Conservation (phyloP, 2,329 filamentous ascomycete genomes). For the Pseudocercospora pini-densiflorae region DNA sequence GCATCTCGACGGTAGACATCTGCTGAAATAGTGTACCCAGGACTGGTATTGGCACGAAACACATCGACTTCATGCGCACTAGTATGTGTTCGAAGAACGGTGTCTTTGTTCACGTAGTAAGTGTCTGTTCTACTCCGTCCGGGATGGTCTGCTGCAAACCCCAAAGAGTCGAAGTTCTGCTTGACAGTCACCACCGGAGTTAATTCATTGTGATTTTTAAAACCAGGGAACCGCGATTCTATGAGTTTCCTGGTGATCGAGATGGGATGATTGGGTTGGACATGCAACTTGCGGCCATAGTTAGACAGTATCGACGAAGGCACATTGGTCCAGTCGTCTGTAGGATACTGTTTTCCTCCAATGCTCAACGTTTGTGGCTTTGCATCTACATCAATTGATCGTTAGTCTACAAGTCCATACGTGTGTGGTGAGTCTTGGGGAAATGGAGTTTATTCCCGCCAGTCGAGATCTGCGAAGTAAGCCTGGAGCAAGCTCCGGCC, state of each 20-base stretch:
- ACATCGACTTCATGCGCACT: conserved; percentile 88
- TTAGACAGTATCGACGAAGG: conserved; percentile 75
- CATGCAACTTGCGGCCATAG: conserved; percentile 79
- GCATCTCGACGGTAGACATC: conserved; percentile 97
- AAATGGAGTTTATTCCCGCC: conserved; percentile 16
- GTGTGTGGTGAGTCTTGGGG: conserved; percentile 11
- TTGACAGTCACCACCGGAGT: conserved; percentile 81
- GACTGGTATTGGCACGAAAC: conserved; percentile 72
- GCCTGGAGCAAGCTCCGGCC: conserved; percentile 1
- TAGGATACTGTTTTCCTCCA: conserved; percentile 66
- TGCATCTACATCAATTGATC: conserved; percentile 13
- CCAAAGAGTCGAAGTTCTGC: conserved; percentile 97
- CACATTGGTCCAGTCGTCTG: conserved; percentile 85
- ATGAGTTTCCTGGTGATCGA: conserved; percentile 90
- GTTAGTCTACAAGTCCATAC: not conserved
- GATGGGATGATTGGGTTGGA: conserved; percentile 88
- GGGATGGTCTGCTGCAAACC: conserved; percentile 85
- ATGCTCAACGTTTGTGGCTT: conserved; percentile 54
- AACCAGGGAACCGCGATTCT: conserved; percentile 82
- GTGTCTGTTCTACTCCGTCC: conserved; percentile 88
- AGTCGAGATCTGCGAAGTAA: not conserved
- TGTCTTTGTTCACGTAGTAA: conserved; percentile 88
- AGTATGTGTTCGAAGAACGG: conserved; percentile 89
- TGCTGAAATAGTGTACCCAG: conserved; percentile 87
- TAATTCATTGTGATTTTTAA: conserved; percentile 76